These are phyloP conservation scores for Aspergillus ochraceus DNA, from an alignment of 2,329 filamentous ascomycete species.

Conservation along the genomic window DNA sequence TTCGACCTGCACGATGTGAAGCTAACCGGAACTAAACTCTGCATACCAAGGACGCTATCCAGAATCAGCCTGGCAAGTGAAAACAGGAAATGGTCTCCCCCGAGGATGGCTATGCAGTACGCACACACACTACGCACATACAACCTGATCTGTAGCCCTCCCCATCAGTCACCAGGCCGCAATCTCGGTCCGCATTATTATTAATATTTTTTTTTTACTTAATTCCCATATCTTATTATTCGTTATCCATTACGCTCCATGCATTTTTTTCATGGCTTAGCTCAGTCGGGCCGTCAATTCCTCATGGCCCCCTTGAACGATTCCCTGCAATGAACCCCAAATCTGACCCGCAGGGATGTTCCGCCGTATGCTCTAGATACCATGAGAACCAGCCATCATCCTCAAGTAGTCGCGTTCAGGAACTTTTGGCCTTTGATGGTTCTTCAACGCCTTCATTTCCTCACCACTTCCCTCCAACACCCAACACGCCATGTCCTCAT, in stretches of 20 bases:
- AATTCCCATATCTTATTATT: too few relatives aligned
- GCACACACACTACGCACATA: too few relatives aligned
- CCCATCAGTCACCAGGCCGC: too few relatives aligned
- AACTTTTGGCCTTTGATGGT: neutral
- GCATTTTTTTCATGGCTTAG: neutral
- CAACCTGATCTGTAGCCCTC: too few relatives aligned
- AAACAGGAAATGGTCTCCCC: too few relatives aligned
- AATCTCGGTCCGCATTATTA: too few relatives aligned
- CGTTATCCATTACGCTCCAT: neutral
- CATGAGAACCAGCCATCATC: neutral
- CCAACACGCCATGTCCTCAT: neutral
- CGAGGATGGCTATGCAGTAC: too few relatives aligned
- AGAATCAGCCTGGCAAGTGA: neutral
- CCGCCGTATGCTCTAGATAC: neutral
- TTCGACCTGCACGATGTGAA: neutral
- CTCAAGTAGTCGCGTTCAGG: neutral
- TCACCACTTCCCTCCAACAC: neutral
- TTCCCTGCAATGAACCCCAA: neutral
- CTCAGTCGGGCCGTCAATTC: neutral
- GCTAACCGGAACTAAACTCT: neutral
- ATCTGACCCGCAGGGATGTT: neutral
- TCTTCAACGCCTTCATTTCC: neutral
- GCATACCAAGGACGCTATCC: too few relatives aligned
- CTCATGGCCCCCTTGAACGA: neutral
- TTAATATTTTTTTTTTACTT: too few relatives aligned